Evolutionary conservation across 2,329 filamentous ascomycete genomes (phyloP).

Genomic region (Alternaria viburni): DNA sequence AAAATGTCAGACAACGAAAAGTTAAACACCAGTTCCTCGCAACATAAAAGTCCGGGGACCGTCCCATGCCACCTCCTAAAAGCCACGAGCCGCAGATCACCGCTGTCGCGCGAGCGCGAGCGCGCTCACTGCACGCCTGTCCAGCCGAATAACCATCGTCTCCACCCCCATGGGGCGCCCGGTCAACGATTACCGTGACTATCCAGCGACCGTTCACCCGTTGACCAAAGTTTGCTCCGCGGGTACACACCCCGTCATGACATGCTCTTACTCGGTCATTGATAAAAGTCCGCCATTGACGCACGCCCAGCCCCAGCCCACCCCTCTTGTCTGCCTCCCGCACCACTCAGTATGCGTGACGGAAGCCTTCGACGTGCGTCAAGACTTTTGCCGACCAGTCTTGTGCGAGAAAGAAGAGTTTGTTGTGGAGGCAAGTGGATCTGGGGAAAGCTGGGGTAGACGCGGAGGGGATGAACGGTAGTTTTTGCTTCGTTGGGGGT

Average conservation of each 20-base stretch:
- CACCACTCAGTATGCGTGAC: neutral
- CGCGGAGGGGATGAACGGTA: neutral
- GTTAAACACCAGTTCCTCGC: neutral
- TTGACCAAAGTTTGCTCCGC: neutral
- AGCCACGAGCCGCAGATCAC: neutral
- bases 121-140: neutral
- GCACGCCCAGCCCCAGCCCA: constrained; percentile 3
- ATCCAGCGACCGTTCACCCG: neutral
- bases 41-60: neutral
- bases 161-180: neutral
- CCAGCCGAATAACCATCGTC: neutral
- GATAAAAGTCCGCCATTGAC: constrained; percentile 4
- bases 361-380: constrained; percentile 8
- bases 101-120: neutral
- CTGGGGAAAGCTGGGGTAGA: neutral
- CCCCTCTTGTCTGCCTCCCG: neutral
- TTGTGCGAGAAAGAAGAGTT: neutral
- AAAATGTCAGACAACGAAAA: neutral
- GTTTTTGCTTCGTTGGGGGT: neutral
- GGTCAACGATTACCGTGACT: neutral
- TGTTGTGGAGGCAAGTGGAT: neutral
- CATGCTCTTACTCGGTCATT: neutral
- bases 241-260: neutral
- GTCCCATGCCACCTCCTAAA: neutral
- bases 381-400: neutral